Percentiles rank a stretch among this genome's conserved stretches.
phyloP scores from a whole-genome alignment of 148 eudicot genomes.

The Beta vulgaris region DNA sequence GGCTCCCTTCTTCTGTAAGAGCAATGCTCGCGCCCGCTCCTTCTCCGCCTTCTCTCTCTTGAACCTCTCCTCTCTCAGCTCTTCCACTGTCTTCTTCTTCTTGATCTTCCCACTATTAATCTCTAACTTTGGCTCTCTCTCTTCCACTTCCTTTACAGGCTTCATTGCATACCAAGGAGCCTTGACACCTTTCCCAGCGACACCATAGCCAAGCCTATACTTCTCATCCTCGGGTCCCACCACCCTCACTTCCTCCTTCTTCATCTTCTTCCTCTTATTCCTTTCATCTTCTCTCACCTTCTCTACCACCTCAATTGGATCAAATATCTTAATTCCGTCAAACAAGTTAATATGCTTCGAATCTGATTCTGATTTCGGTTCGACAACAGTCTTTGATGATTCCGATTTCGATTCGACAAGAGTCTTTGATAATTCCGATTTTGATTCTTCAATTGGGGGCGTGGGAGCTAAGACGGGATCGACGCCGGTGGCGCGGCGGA shows the following conservation, averaged over 20 bases:
- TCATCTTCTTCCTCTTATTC: slow-evolving; percentile 57
- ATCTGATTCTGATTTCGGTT: slow-evolving; percentile 36
- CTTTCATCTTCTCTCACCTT: slow-evolving; percentile 36
- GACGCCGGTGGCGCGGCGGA: slow-evolving; percentile 81
- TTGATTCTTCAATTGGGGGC: slow-evolving; percentile 1
- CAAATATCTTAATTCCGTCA: slow-evolving; percentile 89
- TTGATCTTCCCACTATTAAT: slow-evolving; percentile 40
- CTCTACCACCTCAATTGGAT: slow-evolving; percentile 42
- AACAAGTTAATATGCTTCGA: slow-evolving; percentile 81
- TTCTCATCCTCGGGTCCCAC: slow-evolving; percentile 86
- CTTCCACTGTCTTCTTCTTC: slow-evolving; percentile 70
- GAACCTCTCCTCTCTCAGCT: slow-evolving; percentile 86
- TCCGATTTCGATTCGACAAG: not conserved
- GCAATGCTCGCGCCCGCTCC: slow-evolving; percentile 66
- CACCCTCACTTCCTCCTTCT: slow-evolving; percentile 50
- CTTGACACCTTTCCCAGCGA: slow-evolving; percentile 85
- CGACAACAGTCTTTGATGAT: not conserved
- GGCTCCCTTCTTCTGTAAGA: slow-evolving; percentile 38
- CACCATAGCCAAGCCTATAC: slow-evolving; percentile 83
- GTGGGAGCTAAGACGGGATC: slow-evolving; percentile 24
- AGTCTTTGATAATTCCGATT: not conserved
- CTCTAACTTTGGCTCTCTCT: slow-evolving; percentile 21
- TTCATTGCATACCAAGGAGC: slow-evolving; percentile 80
- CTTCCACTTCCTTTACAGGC: slow-evolving; percentile 28
- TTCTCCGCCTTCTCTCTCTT: slow-evolving; percentile 79